These are phyloP conservation scores for Symbiotaphrina buchneri DNA, from an alignment of 495 filamentous ascomycete species.

Conservation along the genomic window DNA sequence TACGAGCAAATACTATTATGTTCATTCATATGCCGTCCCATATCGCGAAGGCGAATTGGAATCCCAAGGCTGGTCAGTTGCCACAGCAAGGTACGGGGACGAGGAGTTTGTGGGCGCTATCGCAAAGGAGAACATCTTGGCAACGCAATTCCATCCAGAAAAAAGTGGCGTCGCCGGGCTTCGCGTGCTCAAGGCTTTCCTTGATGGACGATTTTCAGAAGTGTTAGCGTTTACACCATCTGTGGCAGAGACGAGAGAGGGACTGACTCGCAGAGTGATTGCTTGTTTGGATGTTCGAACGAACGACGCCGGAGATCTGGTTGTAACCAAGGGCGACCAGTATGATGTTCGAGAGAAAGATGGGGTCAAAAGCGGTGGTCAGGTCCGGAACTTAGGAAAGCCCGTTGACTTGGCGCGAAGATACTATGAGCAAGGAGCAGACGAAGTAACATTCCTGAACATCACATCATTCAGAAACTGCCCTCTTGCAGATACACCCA, in stretches of 20 bases:
- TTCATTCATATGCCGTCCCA: slow-evolving; percentile 79
- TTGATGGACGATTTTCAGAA: slow-evolving; percentile 35
- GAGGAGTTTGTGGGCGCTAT: slow-evolving; percentile 88
- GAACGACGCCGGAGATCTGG: slow-evolving; percentile 89
- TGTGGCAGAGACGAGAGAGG: slow-evolving; percentile 18
- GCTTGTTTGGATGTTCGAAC: slow-evolving; percentile 90
- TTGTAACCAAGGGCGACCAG: slow-evolving; percentile 96
- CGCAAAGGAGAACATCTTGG: slow-evolving; percentile 61
- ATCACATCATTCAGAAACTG: slow-evolving; percentile 95
- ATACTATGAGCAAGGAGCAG: slow-evolving; percentile 92
- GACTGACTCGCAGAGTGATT: slow-evolving; percentile 74
- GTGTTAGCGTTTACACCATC: slow-evolving; percentile 13
- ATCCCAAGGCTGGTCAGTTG: slow-evolving; percentile 64
- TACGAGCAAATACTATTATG: slow-evolving; percentile 91
- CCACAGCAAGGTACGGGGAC: slow-evolving; percentile 65
- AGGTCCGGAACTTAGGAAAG: slow-evolving; percentile 85
- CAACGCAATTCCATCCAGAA: slow-evolving; percentile 93
- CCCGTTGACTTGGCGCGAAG: slow-evolving; percentile 82
- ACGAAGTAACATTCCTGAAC: slow-evolving; percentile 93
- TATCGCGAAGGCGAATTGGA: slow-evolving; percentile 51
- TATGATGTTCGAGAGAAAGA: slow-evolving; percentile 97
- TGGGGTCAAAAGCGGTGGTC: slow-evolving; percentile 28
- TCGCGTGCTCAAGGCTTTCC: slow-evolving; percentile 61
- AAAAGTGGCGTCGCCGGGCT: slow-evolving; percentile 85
- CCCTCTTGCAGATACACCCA: slow-evolving; percentile 73